Conservation (phyloP, 2,329 filamentous ascomycete species). For the Grosmannia clavigera region DNA sequence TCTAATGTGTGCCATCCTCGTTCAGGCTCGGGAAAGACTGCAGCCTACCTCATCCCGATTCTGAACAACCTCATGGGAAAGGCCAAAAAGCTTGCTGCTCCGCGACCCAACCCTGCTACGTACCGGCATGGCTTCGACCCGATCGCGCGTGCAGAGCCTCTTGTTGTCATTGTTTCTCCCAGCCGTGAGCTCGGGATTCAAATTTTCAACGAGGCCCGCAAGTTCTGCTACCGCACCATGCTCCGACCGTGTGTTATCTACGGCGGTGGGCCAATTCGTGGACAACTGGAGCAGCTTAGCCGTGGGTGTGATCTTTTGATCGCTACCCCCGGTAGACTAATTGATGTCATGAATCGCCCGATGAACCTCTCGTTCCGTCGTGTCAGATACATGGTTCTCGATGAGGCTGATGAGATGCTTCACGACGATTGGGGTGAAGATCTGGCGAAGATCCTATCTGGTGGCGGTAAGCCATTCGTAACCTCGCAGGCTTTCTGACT, state of each 20-base stretch:
- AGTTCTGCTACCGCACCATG: conserved; percentile 90
- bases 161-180: conserved; percentile 76
- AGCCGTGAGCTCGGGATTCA: conserved; percentile 86
- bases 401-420: conserved; percentile 93
- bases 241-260: conserved; percentile 84
- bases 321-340: conserved; percentile 74
- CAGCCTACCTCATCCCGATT: conserved; percentile 80
- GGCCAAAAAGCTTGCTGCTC: conserved; percentile 72
- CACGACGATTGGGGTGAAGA: conserved; percentile 65
- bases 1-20: neutral
- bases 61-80: conserved; percentile 92
- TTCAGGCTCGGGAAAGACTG: conserved; percentile 89
- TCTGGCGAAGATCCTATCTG: conserved; percentile 62
- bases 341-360: conserved; percentile 68
- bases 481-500: neutral
- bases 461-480: conserved; percentile 53
- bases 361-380: conserved; percentile 59
- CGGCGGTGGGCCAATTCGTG: conserved; percentile 61
- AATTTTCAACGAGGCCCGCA: conserved; percentile 88
- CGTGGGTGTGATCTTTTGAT: conserved; percentile 85
- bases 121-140: conserved; percentile 35
- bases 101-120: conserved; percentile 52
- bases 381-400: conserved; percentile 71
- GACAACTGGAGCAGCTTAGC: conserved; percentile 60
- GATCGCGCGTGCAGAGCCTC: conserved; percentile 63